Percentiles rank a stretch among this genome's conserved stretches.
Evolutionary conservation across 2,329 filamentous ascomycete species (phyloP).

Genomic region (Ophiostoma novo-ulmi): DNA sequence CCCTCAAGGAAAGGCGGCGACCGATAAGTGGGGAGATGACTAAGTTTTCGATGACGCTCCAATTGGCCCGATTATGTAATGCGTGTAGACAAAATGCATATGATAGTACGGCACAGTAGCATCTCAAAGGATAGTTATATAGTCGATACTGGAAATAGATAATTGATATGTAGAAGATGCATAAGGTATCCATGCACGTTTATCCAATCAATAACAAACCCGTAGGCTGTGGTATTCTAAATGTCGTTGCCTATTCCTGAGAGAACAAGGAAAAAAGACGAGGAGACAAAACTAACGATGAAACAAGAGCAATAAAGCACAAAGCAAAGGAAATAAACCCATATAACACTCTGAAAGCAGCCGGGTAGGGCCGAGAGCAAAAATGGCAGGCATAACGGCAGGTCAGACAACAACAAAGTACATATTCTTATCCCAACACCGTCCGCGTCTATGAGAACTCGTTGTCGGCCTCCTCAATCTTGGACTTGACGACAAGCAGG

Average conservation of each 20-base stretch:
- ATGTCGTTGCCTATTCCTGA: neutral
- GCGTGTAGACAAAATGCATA: neutral
- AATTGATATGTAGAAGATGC: neutral
- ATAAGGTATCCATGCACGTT: neutral
- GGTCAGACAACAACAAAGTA: neutral
- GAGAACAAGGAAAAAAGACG: neutral
- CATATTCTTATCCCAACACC: neutral
- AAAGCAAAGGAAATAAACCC: neutral
- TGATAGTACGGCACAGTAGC: neutral
- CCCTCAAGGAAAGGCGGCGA: slow-evolving; percentile 17
- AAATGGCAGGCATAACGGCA: neutral
- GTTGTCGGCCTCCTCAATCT: slow-evolving; percentile 57
- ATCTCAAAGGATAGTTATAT: no score
- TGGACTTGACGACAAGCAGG: slow-evolving; percentile 74
- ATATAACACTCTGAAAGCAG: neutral
- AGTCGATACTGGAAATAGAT: neutral
- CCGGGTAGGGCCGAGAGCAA: neutral
- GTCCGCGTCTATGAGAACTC: slow-evolving; percentile 34
- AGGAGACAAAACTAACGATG: neutral
- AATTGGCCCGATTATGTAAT: neutral
- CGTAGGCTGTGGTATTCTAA: neutral
- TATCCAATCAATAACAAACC: neutral
- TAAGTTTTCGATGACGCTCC: neutral
- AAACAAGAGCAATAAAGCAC: neutral
- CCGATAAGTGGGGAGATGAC: slow-evolving; percentile 9